Evolutionary conservation across 2,329 filamentous ascomycete genomes (phyloP), one percentile per base, ranked within the genome.

Genomic region (Alternaria postmessia): DNA sequence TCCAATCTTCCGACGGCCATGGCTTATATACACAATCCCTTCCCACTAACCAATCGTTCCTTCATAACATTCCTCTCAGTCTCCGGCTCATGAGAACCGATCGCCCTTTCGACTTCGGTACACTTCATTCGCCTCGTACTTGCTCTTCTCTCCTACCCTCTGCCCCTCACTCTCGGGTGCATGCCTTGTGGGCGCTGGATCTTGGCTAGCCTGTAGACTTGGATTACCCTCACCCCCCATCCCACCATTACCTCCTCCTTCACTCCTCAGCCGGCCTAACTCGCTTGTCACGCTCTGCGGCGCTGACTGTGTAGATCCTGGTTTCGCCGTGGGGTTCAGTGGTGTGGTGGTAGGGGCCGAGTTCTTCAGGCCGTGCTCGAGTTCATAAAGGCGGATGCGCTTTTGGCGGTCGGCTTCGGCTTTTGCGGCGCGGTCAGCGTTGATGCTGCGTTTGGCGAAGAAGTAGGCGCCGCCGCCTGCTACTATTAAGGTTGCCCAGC

Each of bases 361-460:
- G 22, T 38, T 51, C 2, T 57, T 5, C 1, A 69, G 48, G 4
- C 63, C 49, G 32, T 72, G 63, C 61, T 79, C 76, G 38, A 79
- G 71, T 53, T 77, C 56, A 65, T 67, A 71, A 32, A 75, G 70
- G 32, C 70, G 65, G 36, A 67, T 51, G 36, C 75, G 73, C 56
- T 76, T 77, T 54, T 68, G 66, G 51, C 66, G 73, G 60, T 76
- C 77, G 56, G 71, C 70, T 85, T 86, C 81, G 86, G 77, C 89
- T 81, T 90, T 89, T 69, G 87, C 86, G 62, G 91, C 88, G 66
- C 94, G 91, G 80, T 97, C 93, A 69, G 91, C 91, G 77, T 97
- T 97, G 86, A 99, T 96, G 79, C 89, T 90, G 75, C 88, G 87
- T 85, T 99, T 99, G 66, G 95, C 95, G 78, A 97, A 97, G 83